Base-by-base conservation (phyloP, 768 basidiomycete species). In the Russula sp. region DNA sequence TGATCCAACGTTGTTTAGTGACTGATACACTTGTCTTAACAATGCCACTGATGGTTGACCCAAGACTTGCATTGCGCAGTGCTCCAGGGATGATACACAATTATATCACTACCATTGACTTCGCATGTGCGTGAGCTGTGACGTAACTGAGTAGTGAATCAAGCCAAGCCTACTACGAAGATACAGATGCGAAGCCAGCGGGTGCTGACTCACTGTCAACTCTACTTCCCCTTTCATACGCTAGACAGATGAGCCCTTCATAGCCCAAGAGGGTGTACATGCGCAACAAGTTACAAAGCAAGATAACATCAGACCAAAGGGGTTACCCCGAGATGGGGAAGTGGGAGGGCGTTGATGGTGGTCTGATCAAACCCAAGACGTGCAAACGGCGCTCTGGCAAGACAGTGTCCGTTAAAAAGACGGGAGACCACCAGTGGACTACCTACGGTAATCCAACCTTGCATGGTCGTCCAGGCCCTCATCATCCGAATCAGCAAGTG, bases 401-500 rank as follows among this genome's bases (percentile, higher is more conserved):
- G 20, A 20, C 7, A 4, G 35, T 40, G 49, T 57, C 61, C 40
- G 55, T 7, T 16, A 53, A 44, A 44, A 42, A 48, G 32, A n/a
- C 52, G 37, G 40, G 9, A 49, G 40, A 31, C 32, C 42, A 31
- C 58, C 32, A 58, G 61, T 4, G 6, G 51, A 42, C 10, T 31
- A 71, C 87, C 69, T 69, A 87, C 89, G 77, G 69, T 89, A 89
- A 68, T 91, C 88, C 54, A 78, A 70, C 48, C 82, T 79, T 51
- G 81, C 76, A 66, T 87, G 76, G 61, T 88, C 84, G 62, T 89
- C 86, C 59, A 78, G 76, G 59, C 78, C 73, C 69, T 91, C 89
- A 44, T 87, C 86, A 67, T 91, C 89, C 13, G 89, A 89, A 74
- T 89, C 87, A 13, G 74, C 76, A 16, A 90, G 75, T 16, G 88